Evolutionary conservation across 1,139 yeast genomes (phyloP), one percentile per base, ranked within the genome.

Genomic region (Diutina sp.): DNA sequence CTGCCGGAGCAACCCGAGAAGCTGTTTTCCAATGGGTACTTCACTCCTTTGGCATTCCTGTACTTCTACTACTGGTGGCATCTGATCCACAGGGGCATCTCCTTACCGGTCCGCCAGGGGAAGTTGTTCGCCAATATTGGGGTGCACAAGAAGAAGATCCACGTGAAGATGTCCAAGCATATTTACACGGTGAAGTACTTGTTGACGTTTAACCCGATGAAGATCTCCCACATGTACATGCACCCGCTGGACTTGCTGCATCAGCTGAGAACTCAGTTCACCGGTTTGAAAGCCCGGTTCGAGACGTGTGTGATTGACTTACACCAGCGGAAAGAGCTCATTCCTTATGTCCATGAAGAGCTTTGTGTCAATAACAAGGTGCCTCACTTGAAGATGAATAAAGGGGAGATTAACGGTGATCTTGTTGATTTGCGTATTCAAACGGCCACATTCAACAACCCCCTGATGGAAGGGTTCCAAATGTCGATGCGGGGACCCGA

Each of bases 41-140:
- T 91, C 51, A 78, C 96, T 0, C 97, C 97, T 0, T 69, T 76
- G 47, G 77, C 86, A 0, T 73, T 90, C 60, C 69, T 72, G 12
- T 87, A 87, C 62, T 91, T 91, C 72, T 82, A 80, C 64, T 70
- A 72, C 48, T 93, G 98, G 98, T 90, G 97, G 96, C 71, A 76
- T 55, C 77, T 85, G 57, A 83, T 93, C 64, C 82, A 85, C 30
- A 82, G 88, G 53, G 79, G 80, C 41, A 72, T 86, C 38, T 84
- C 95, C 5, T 72, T 89, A 46, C 97, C 98, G 0, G 78, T 89
- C 4, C 78, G 90, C 58, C 77, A 79, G 51, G 98, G 98, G 0
- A 71, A 72, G 14, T 67, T 93, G 28, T 93, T 88, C 63, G 63
- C 62, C 2, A 61, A 64, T 29, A 66, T 65, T 56, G n/a, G 25